These are phyloP conservation scores for Diaporthe sp. DNA, from an alignment of 2,329 filamentous ascomycete genomes.

Conservation along the genomic window DNA sequence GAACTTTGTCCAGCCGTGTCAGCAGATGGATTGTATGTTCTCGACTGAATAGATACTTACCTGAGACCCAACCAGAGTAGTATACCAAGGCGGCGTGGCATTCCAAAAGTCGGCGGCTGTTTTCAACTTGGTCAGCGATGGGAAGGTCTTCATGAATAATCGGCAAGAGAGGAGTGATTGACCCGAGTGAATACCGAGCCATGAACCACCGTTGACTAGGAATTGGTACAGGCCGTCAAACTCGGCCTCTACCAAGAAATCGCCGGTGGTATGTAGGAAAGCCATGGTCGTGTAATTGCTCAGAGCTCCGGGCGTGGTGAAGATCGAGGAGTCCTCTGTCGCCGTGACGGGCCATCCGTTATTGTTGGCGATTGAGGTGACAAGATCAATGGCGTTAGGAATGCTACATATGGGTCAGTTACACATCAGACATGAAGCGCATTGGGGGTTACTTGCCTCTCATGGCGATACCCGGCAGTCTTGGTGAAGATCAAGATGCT, in stretches of 20 bases:
- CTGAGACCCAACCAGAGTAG: conserved; percentile 1
- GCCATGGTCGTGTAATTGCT: conserved; percentile 10
- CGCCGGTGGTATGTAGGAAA: neutral
- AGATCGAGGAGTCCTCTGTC: conserved; percentile 5
- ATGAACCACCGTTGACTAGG: conserved; percentile 1
- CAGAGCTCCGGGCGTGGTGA: neutral
- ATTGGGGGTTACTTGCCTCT: neutral
- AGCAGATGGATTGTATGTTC: neutral
- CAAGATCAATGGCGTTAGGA: neutral
- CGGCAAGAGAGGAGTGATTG: neutral
- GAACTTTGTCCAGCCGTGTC: neutral
- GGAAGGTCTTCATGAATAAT: neutral
- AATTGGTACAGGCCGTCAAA: conserved; percentile 1
- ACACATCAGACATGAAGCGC: neutral
- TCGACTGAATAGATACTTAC: neutral
- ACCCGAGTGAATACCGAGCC: conserved; percentile 12
- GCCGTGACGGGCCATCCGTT: conserved; percentile 8
- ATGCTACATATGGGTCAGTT: neutral
- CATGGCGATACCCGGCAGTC: neutral
- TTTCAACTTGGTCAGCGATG: neutral
- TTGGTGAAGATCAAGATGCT: conserved; percentile 18
- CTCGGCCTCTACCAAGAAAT: conserved; percentile 4
- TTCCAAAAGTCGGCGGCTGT: conserved; percentile 17
- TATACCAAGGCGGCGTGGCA: conserved; percentile 13
- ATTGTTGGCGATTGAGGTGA: conserved; percentile 12